Conservation (phyloP, 2,329 filamentous ascomycete genomes). For the Fusarium falciforme region DNA sequence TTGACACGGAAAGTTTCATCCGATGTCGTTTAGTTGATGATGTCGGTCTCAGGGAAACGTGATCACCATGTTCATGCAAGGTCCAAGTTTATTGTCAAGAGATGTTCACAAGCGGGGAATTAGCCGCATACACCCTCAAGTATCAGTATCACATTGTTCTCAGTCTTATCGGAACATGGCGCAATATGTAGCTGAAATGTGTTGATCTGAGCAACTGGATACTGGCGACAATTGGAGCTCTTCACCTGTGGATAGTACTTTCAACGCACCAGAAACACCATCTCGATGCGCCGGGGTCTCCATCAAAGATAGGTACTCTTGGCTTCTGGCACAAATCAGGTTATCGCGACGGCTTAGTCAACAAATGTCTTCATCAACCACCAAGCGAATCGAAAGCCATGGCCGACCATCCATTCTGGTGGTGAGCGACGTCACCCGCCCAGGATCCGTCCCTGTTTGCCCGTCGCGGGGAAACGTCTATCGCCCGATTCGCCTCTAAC, state of each 20-base stretch:
- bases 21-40: not conserved
- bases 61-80: not conserved
- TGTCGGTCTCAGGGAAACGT: not conserved
- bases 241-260: not conserved
- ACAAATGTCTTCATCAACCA: not conserved
- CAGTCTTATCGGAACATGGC: not conserved
- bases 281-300: not conserved
- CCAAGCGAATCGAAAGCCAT: not conserved
- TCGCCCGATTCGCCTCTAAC: slow-evolving; percentile 35
- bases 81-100: not conserved
- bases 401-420: slow-evolving; percentile 14
- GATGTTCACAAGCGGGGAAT: not conserved
- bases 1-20: not conserved
- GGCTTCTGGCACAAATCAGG: not conserved
- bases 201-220: not conserved
- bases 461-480: slow-evolving; percentile 33
- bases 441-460: slow-evolving; percentile 41
- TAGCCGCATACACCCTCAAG: not conserved
- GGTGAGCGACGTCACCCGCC: slow-evolving; percentile 41
- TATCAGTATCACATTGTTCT: not conserved
- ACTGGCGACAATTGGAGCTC: not conserved
- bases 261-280: not conserved
- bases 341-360: not conserved
- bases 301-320: not conserved
- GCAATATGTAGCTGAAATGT: not conserved